Evolutionary conservation across 2,329 filamentous ascomycete genomes (phyloP).

Genomic region (Ophiostoma himal-ulmi): DNA sequence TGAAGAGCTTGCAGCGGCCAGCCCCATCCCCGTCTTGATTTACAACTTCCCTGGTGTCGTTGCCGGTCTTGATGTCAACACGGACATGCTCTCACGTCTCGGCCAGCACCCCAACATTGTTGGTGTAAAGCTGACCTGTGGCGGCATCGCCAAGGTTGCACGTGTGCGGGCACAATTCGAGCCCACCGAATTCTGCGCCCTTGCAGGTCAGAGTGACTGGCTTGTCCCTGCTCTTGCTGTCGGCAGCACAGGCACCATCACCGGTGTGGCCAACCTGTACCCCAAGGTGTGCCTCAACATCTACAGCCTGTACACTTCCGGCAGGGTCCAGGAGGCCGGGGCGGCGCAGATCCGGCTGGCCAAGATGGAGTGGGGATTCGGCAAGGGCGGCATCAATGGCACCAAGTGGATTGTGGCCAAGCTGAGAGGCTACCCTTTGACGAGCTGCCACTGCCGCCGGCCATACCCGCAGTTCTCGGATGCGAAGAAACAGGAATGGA

Average conservation of each 20-base stretch:
- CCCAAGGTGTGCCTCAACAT: constrained; percentile 47
- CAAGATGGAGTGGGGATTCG: constrained; percentile 51
- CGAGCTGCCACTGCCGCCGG: constrained; percentile 41
- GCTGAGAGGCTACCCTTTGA: constrained; percentile 41
- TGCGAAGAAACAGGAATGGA: constrained; percentile 42
- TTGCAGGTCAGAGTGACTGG: constrained; percentile 66
- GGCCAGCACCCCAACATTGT: constrained; percentile 59
- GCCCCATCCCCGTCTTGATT: constrained; percentile 58
- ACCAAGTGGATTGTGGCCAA: constrained; percentile 56
- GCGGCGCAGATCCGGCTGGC: constrained; percentile 47
- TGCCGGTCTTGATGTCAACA: constrained; percentile 62
- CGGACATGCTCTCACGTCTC: constrained; percentile 55
- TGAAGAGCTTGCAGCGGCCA: constrained; percentile 53
- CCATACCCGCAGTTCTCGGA: constrained; percentile 48
- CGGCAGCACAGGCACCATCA: constrained; percentile 53
- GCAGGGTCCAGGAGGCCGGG: constrained; percentile 44
- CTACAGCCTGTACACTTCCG: constrained; percentile 44
- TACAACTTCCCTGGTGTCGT: constrained; percentile 69
- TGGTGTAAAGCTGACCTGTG: constrained; percentile 66
- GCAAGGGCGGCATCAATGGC: constrained; percentile 54
- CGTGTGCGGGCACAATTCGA: constrained; percentile 46
- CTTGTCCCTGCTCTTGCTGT: constrained; percentile 53
- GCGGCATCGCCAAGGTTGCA: constrained; percentile 63
- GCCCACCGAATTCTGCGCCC: constrained; percentile 55
- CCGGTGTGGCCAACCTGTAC: constrained; percentile 56